phyloP scores from a whole-genome alignment of 1,284 basidiomycete genomes.

The Hemileia vastatrix region DNA sequence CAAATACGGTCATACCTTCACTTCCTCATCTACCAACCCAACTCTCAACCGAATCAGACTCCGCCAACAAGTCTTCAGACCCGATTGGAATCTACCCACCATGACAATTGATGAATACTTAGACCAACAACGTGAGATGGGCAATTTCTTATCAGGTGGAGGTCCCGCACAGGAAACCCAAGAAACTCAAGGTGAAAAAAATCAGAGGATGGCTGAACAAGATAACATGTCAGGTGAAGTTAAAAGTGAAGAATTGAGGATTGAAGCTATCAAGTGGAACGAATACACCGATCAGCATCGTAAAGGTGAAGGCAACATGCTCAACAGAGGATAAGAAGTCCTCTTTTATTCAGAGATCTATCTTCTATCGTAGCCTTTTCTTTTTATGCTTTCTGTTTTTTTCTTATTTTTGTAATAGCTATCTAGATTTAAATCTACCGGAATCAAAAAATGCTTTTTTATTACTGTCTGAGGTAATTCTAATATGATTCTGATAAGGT shows the following conservation, averaged over 20 bases:
- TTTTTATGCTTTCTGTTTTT: no score
- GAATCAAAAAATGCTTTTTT: no score
- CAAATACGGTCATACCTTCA: neutral
- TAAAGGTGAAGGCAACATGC: slow-evolving; percentile 23
- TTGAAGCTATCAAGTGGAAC: slow-evolving; percentile 20
- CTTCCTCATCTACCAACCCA: neutral
- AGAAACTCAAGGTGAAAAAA: slow-evolving; percentile 4
- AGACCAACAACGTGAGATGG: slow-evolving; percentile 68
- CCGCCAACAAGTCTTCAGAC: slow-evolving; percentile 70
- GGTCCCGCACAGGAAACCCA: slow-evolving; percentile 46
- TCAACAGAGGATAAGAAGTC: slow-evolving; percentile 22
- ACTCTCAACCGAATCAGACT: slow-evolving; percentile 49
- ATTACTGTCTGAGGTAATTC: no score
- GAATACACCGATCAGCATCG: slow-evolving; percentile 21
- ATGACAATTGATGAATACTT: slow-evolving; percentile 97
- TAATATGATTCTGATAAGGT: no score
- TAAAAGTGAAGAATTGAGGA: slow-evolving; percentile 6
- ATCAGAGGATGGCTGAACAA: slow-evolving; percentile 11
- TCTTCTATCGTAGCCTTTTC: no score
- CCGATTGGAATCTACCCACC: slow-evolving; percentile 77
- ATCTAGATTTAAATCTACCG: no score
- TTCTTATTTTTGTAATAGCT: no score
- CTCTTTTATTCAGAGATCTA: no score
- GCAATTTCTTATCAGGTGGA: slow-evolving; percentile 76
- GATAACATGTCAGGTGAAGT: slow-evolving; percentile 16